These are phyloP conservation scores for Phaeosphaeriaceae sp. DNA, from an alignment of 2,329 filamentous ascomycete species.

Conservation along the genomic window DNA sequence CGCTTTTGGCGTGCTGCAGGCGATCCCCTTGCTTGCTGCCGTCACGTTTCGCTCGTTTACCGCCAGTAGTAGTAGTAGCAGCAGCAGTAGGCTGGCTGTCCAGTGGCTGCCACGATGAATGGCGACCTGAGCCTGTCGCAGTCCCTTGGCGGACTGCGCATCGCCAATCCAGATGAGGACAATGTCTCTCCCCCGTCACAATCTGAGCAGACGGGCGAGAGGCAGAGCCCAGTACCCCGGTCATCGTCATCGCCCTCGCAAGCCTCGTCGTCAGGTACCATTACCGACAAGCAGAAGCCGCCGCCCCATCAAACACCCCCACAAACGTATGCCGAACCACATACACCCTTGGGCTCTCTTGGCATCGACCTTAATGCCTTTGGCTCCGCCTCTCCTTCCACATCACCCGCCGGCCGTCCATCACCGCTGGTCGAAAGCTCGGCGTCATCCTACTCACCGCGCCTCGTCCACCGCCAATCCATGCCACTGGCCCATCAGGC, in stretches of 20 bases:
- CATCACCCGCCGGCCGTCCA: slow-evolving; percentile 30
- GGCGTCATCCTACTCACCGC: slow-evolving; percentile 38
- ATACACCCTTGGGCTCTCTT: slow-evolving; percentile 39
- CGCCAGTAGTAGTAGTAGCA: slow-evolving; percentile 5
- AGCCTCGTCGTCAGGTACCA: slow-evolving; percentile 44
- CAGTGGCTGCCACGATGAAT: slow-evolving; percentile 68
- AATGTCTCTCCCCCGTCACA: slow-evolving; percentile 41
- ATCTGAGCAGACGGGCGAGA: slow-evolving; percentile 10
- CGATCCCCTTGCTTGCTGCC: slow-evolving; percentile 27
- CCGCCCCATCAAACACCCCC: slow-evolving; percentile 29
- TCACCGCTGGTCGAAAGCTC: slow-evolving; percentile 36
- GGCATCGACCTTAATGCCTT: slow-evolving; percentile 52
- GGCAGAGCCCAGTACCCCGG: slow-evolving; percentile 12
- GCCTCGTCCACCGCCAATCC: slow-evolving; percentile 51
- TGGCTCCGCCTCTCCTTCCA: slow-evolving; percentile 34
- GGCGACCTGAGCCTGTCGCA: slow-evolving; percentile 91
- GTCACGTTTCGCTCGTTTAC: slow-evolving; percentile 27
- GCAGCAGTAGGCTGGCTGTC: slow-evolving; percentile 13
- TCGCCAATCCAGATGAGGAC: slow-evolving; percentile 91
- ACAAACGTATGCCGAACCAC: slow-evolving; percentile 22
- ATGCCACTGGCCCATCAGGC: slow-evolving; percentile 52
- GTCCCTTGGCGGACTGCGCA: slow-evolving; percentile 90
- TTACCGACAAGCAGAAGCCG: slow-evolving; percentile 43
- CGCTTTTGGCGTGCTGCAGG: slow-evolving; percentile 26
- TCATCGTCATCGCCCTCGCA: slow-evolving; percentile 38